phyloP scores from a whole-genome alignment of 805 yeast genomes.

The Debaryomyces hansenii region DNA sequence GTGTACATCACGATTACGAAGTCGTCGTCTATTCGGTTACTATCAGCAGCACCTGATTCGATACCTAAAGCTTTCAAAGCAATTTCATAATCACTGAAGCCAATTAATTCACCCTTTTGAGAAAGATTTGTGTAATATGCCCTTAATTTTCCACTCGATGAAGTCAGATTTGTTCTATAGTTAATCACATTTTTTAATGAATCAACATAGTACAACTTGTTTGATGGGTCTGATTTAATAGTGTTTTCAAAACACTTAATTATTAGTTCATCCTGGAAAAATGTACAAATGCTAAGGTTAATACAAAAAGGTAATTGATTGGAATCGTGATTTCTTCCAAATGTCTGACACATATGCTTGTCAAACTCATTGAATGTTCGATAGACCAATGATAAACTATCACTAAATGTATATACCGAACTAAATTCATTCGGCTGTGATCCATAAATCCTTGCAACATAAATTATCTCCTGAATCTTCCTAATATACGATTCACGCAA shows the following conservation, averaged over 20 bases:
- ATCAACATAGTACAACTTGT: slow-evolving; percentile 38
- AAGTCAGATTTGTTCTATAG: slow-evolving; percentile 12
- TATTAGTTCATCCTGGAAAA: slow-evolving; percentile 40
- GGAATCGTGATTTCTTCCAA: slow-evolving; percentile 20
- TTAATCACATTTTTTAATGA: slow-evolving; percentile 25
- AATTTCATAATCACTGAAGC: slow-evolving; percentile 31
- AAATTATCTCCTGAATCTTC: slow-evolving; percentile 53
- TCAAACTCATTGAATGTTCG: slow-evolving; percentile 38
- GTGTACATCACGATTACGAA: slow-evolving; percentile 35
- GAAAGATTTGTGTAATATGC: slow-evolving; percentile 28
- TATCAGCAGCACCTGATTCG: slow-evolving; percentile 10
- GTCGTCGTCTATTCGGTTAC: slow-evolving; percentile 30
- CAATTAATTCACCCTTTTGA: slow-evolving; percentile 31
- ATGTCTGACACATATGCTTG: slow-evolving; percentile 27
- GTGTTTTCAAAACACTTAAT: slow-evolving; percentile 42
- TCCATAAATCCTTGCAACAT: slow-evolving; percentile 24
- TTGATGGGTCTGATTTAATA: slow-evolving; percentile 28
- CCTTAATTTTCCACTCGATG: slow-evolving; percentile 20
- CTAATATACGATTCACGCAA: slow-evolving; percentile 54
- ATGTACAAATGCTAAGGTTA: slow-evolving; percentile 28
- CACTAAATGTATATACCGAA: slow-evolving; percentile 29
- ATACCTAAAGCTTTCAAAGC: slow-evolving; percentile 35
- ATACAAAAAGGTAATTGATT: slow-evolving; percentile 26
- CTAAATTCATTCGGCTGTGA: slow-evolving; percentile 22
- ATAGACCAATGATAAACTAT: slow-evolving; percentile 33